Conservation (phyloP, 805 yeast species). For the Ogataea haglerorum region DNA sequence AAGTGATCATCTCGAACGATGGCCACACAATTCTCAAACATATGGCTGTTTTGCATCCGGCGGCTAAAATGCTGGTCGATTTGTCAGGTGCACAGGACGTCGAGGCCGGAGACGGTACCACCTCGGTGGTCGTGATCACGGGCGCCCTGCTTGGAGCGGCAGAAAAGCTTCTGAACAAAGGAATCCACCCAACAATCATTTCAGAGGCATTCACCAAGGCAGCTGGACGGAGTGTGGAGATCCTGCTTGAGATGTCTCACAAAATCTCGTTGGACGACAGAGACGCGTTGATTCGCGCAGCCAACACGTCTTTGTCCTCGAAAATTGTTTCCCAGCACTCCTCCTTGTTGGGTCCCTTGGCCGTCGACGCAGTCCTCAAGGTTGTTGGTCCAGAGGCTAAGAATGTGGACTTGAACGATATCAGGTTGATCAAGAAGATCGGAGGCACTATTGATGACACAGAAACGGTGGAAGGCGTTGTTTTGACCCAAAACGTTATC, state of each 20-base stretch:
- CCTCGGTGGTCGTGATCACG: conserved; percentile 92
- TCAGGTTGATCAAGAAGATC: conserved; percentile 85
- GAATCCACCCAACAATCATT: conserved; percentile 92
- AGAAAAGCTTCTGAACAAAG: conserved; percentile 81
- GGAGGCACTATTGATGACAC: conserved; percentile 99
- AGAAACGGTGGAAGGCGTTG: conserved; percentile 88
- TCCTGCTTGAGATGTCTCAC: conserved; percentile 79
- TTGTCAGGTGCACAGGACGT: conserved; percentile 97
- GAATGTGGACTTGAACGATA: conserved; percentile 82
- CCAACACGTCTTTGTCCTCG: conserved; percentile 88
- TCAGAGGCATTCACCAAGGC: conserved; percentile 93
- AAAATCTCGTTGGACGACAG: conserved; percentile 76
- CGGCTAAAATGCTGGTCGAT: conserved; percentile 95
- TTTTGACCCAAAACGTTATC: conserved; percentile 83
- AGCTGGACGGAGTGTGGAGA: conserved; percentile 76
- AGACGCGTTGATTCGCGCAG: conserved; percentile 84
- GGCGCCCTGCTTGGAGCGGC: conserved; percentile 96
- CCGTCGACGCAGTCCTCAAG: conserved; percentile 88
- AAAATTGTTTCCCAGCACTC: conserved; percentile 95
- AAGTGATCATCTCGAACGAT: conserved; percentile 92
- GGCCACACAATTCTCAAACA: conserved; percentile 96
- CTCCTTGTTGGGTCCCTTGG: conserved; percentile 80
- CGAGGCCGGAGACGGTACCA: conserved; percentile 99
- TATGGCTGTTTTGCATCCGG: conserved; percentile 98
- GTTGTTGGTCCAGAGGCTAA: conserved; percentile 48